Evolutionary conservation across 768 basidiomycete species (phyloP).

Genomic region (Asterophora parasitica): DNA sequence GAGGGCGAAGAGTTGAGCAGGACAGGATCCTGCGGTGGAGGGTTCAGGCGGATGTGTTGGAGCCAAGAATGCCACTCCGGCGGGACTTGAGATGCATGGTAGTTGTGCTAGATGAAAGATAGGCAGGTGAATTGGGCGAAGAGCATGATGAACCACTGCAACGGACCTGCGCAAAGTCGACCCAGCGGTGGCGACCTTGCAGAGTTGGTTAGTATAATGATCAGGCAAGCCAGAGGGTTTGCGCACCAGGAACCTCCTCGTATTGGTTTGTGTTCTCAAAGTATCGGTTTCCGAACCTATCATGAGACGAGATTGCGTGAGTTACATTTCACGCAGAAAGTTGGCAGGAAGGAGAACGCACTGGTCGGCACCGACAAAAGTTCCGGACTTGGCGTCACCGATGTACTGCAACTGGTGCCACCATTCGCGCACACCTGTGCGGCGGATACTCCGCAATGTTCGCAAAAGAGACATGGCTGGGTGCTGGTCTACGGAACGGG

Average conservation of each 20-base stretch:
- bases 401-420: constrained; percentile 92
- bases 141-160: not conserved
- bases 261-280: constrained; percentile 86
- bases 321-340: not conserved
- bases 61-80: constrained; percentile 98
- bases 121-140: not conserved
- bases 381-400: constrained; percentile 88
- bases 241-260: constrained; percentile 84
- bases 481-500: not conserved
- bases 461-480: constrained; percentile 62
- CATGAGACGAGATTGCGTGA: constrained; percentile 3
- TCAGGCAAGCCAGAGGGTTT: not conserved
- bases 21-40: constrained; percentile 71
- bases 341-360: constrained; percentile 36
- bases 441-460: constrained; percentile 70
- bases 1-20: constrained; percentile 64
- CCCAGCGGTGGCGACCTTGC: constrained; percentile 89
- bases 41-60: constrained; percentile 78
- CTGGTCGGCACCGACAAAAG: constrained; percentile 75
- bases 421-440: constrained; percentile 80
- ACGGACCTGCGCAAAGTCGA: constrained; percentile 83
- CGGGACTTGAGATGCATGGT: constrained; percentile 90
- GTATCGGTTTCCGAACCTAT: constrained; percentile 92
- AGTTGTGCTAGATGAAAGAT: constrained; percentile 54
- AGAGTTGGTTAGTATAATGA: constrained; percentile 5